These are phyloP conservation scores for Sphenostylis stenocarpa DNA, from an alignment of 306 rosid species.

Conservation along the genomic window DNA sequence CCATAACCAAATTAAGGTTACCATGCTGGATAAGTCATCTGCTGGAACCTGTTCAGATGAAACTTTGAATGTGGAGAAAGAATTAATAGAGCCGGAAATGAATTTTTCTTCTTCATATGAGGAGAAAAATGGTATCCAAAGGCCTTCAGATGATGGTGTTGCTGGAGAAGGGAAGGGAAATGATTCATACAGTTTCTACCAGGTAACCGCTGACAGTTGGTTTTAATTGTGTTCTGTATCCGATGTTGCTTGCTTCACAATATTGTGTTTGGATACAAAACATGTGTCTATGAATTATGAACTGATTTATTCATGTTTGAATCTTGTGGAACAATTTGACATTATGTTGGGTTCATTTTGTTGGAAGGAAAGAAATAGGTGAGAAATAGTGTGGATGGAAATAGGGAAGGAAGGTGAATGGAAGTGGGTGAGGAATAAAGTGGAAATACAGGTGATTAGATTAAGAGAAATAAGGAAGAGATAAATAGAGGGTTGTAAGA, in stretches of 20 bases:
- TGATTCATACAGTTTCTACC: slow-evolving; percentile 79
- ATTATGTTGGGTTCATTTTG: background rate
- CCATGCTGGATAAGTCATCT: slow-evolving; percentile 34
- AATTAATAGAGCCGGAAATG: slow-evolving; percentile 43
- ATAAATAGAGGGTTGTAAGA: background rate
- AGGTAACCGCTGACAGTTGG: slow-evolving; percentile 49
- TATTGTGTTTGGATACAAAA: slow-evolving; percentile 8
- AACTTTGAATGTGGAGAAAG: slow-evolving; percentile 45
- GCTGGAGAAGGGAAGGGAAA: slow-evolving; percentile 56
- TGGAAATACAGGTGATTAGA: no score
- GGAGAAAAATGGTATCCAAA: slow-evolving; percentile 44
- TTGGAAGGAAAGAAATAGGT: no score
- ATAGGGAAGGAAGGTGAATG: no score
- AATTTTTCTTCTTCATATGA: slow-evolving; percentile 54
- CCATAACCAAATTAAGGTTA: slow-evolving; percentile 40
- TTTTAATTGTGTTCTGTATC: slow-evolving; percentile 12
- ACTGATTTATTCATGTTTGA: background rate
- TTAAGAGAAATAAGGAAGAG: no score
- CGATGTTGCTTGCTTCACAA: slow-evolving; percentile 3
- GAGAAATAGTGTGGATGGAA: no score
- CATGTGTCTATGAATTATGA: background rate
- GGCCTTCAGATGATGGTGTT: slow-evolving; percentile 40
- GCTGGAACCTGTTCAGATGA: slow-evolving; percentile 44
- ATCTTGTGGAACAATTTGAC: slow-evolving; percentile 10
- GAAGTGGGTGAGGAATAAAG: no score